phyloP scores from a whole-genome alignment of 192 early-diverging fungal genomes.

The Rhizoclosmatium globosum region DNA sequence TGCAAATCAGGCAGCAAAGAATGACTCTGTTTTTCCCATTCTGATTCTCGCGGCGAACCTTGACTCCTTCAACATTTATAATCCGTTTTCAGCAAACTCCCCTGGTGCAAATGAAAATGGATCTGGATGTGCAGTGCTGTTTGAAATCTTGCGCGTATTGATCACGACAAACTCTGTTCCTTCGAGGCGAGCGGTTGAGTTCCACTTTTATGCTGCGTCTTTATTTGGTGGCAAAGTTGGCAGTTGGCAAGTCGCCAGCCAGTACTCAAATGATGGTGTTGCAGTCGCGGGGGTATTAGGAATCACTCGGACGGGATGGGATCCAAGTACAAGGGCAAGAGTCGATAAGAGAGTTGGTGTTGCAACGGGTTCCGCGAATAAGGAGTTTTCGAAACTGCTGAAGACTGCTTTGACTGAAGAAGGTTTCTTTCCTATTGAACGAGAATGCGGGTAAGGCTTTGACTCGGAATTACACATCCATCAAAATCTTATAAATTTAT shows the following conservation, averaged over 20 bases:
- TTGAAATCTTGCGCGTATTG: conserved; percentile 79
- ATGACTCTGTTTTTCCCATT: background rate
- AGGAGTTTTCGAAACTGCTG: conserved; percentile 1
- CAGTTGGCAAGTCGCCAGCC: background rate
- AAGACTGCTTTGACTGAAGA: background rate
- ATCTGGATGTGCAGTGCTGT: conserved; percentile 26
- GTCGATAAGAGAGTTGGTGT: background rate
- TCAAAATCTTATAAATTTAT: background rate
- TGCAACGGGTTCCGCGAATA: conserved; percentile 2
- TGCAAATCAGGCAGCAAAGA: too few species aligned
- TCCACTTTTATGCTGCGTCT: conserved; percentile 65
- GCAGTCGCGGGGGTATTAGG: background rate
- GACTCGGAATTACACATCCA: background rate
- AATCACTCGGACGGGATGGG: conserved; percentile 15
- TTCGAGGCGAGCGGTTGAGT: conserved; percentile 80
- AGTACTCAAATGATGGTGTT: background rate
- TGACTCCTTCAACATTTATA: conserved; percentile 23
- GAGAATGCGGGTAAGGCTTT: conserved; percentile 11
- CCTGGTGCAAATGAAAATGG: conserved; percentile 46
- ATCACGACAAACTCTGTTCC: conserved; percentile 61
- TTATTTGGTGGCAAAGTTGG: background rate
- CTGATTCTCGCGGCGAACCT: conserved; percentile 11
- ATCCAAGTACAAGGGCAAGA: conserved; percentile 3
- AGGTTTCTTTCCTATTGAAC: background rate
- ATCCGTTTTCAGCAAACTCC: background rate